A percentile compares a stretch with the other conserved stretches of the same genome.
Conservation (phyloP, 2,329 filamentous ascomycete genomes). For the Colletotrichum sublineola region DNA sequence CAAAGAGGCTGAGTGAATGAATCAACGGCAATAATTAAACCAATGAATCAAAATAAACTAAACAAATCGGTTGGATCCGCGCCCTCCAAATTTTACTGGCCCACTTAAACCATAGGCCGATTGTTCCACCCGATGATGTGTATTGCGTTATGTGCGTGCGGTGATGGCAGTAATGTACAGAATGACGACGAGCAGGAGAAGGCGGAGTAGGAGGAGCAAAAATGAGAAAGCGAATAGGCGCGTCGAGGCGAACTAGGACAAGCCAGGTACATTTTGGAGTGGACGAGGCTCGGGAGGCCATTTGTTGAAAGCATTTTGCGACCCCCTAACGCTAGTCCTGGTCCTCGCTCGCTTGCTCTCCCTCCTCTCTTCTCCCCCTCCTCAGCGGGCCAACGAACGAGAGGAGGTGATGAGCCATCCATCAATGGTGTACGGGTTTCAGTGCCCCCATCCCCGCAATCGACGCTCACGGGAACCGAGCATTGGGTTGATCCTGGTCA, state of each 20-base stretch:
- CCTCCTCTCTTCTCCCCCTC: neutral
- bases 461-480: conserved; percentile 29
- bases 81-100: conserved; percentile 36
- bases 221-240: conserved; percentile 10
- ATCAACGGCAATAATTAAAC: neutral
- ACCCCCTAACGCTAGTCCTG: conserved; percentile 32
- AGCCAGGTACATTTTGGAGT: conserved; percentile 26
- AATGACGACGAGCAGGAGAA: neutral
- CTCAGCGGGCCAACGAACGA: conserved; percentile 22
- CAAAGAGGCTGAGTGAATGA: neutral
- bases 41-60: conserved; percentile 3
- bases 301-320: conserved; percentile 19
- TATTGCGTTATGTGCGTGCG: neutral
- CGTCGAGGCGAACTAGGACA: conserved; percentile 29
- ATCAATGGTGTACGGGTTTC: conserved; percentile 25
- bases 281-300: conserved; percentile 16
- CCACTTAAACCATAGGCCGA: conserved; percentile 25
- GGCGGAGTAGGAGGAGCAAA: neutral
- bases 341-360: neutral
- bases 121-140: conserved; percentile 23
- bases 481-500: conserved; percentile 38
- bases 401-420: conserved; percentile 18
- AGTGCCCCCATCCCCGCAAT: conserved; percentile 38
- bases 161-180: conserved; percentile 7
- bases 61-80: conserved; percentile 19